A percentile compares a stretch with the other conserved stretches of the same genome.
Conservation (phyloP, 768 basidiomycete genomes). For the Pisolithus microcarpus region DNA sequence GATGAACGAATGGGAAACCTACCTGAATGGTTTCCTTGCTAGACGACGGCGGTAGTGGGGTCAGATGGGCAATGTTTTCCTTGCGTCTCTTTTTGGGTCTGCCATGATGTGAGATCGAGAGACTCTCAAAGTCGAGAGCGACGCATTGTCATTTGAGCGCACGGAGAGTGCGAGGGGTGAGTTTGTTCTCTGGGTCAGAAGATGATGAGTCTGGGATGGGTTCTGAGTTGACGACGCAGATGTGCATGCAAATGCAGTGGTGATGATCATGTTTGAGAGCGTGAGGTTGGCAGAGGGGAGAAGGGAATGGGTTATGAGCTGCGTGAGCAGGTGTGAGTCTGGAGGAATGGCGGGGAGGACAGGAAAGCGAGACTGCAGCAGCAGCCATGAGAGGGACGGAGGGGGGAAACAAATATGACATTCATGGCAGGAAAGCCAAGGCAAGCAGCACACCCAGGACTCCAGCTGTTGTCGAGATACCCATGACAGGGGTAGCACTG, state of each 20-base stretch:
- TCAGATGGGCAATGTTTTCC: constrained; percentile 8
- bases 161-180: constrained; percentile 28
- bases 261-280: not conserved
- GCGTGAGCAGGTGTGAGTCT: constrained; percentile 17
- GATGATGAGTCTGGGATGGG: constrained; percentile 13
- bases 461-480: too few species aligned
- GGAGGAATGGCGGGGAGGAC: constrained; percentile 25
- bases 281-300: not conserved
- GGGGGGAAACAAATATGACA: too few species aligned
- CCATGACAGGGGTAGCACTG: too few species aligned
- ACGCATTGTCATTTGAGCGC: constrained; percentile 28
- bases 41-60: not conserved
- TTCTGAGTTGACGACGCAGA: constrained; percentile 11
- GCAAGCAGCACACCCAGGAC: too few species aligned
- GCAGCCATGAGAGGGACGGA: constrained; percentile 22
- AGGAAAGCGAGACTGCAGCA: constrained; percentile 22
- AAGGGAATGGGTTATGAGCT: not conserved
- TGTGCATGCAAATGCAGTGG: not conserved
- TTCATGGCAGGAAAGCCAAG: too few species aligned
- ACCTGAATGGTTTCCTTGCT: constrained; percentile 2
- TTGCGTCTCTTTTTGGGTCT: constrained; percentile 19
- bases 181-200: constrained; percentile 23
- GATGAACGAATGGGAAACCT: not conserved
- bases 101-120: constrained; percentile 11
- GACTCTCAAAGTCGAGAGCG: constrained; percentile 22